Evolutionary conservation across 202 grass and related monocot genomes (phyloP).

Genomic region (Panicum hallii): DNA sequence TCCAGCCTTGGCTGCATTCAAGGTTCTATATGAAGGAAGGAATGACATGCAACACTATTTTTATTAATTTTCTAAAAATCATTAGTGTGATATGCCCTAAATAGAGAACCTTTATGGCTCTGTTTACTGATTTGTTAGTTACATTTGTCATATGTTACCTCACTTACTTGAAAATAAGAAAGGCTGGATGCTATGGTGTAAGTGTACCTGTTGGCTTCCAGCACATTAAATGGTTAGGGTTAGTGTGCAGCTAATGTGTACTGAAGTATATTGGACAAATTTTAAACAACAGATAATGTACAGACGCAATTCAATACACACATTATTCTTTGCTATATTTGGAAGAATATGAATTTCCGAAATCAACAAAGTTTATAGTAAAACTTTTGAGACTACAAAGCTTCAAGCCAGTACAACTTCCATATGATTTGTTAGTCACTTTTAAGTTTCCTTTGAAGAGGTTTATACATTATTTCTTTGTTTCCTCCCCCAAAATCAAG

Average conservation of each 20-base stretch:
- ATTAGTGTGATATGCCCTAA: neutral
- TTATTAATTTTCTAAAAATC: neutral
- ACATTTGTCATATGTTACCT: neutral
- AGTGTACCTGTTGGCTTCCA: neutral
- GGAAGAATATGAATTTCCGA: neutral
- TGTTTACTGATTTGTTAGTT: slow-evolving; percentile 8
- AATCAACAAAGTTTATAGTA: slow-evolving; percentile 9
- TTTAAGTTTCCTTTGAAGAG: neutral
- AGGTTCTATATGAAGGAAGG: slow-evolving; percentile 5
- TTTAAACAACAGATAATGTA: neutral
- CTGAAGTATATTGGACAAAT: neutral
- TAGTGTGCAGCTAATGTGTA: neutral
- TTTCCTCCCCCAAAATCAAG: neutral
- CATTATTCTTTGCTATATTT: slow-evolving; percentile 1
- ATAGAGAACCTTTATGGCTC: neutral
- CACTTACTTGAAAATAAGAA: neutral
- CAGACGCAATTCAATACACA: neutral
- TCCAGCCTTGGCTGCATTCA: neutral
- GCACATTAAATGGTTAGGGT: neutral
- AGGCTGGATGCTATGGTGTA: neutral
- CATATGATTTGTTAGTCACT: slow-evolving; percentile 10
- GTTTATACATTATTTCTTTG: slow-evolving; percentile 16
- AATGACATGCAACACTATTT: neutral
- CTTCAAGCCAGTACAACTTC: neutral
- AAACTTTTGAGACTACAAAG: neutral